Percentiles rank a stretch among this genome's conserved stretches.
Evolutionary conservation across 768 basidiomycete genomes (phyloP).

Genomic region (Tricholoma terreum): DNA sequence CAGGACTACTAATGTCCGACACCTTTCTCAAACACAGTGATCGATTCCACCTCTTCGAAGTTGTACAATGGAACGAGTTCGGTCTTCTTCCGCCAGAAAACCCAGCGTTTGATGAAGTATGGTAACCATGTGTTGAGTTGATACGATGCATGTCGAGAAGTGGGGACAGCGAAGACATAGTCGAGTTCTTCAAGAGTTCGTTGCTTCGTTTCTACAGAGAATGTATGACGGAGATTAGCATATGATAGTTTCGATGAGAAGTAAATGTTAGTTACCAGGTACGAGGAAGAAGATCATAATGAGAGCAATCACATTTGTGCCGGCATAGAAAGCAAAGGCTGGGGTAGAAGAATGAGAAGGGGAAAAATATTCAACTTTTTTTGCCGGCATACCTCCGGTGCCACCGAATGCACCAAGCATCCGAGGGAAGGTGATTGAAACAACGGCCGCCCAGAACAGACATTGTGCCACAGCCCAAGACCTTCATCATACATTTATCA

Average conservation of each 20-base stretch:
- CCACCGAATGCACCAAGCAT: conserved; percentile 43
- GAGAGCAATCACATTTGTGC: conserved; percentile 46
- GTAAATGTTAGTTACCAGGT: conserved; percentile 37
- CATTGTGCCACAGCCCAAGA: conserved; percentile 54
- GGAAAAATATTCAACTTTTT: too few relatives aligned
- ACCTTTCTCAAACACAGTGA: conserved; percentile 43
- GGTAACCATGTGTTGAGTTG: conserved; percentile 44
- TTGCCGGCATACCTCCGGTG: conserved; percentile 28
- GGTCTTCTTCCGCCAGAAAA: conserved; percentile 37
- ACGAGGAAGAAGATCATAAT: conserved; percentile 55
- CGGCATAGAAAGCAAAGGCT: conserved; percentile 60
- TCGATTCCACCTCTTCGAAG: conserved; percentile 47
- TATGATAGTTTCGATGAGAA: too few relatives aligned
- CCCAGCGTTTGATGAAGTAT: conserved; percentile 47
- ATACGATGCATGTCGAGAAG: conserved; percentile 40
- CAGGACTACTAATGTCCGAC: conserved; percentile 30
- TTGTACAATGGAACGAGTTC: conserved; percentile 46
- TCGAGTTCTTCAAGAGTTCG: conserved; percentile 50
- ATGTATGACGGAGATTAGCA: too few relatives aligned
- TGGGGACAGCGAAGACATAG: conserved; percentile 52
- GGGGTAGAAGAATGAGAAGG: neutral
- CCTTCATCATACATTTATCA: too few relatives aligned
- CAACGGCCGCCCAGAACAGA: conserved; percentile 51
- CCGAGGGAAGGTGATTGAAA: conserved; percentile 60
- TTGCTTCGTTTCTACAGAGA: conserved; percentile 46